A percentile compares a stretch with the other conserved stretches of the same genome.
Evolutionary conservation across 2,329 filamentous ascomycete species (phyloP).

Genomic region (Ophiocordyceps australis): DNA sequence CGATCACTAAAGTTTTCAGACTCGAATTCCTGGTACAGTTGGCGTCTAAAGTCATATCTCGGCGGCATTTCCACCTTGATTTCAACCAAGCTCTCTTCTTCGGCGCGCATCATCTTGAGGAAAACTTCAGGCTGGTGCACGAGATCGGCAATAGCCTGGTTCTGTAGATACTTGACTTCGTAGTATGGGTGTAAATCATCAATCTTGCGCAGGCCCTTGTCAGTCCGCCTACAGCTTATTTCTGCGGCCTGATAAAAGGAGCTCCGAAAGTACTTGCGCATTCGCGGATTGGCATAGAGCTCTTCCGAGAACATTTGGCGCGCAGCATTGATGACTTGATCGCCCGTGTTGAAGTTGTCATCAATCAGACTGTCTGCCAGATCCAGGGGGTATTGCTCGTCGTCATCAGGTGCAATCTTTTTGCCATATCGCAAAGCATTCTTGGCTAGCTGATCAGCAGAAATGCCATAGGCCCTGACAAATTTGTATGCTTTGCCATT

Average conservation of each 20-base stretch:
- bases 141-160: conserved; percentile 70
- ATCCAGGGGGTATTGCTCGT: conserved; percentile 61
- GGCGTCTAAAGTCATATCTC: conserved; percentile 55
- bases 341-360: conserved; percentile 55
- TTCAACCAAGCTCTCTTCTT: conserved; percentile 82
- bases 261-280: conserved; percentile 72
- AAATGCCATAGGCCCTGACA: conserved; percentile 79
- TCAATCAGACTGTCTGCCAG: conserved; percentile 66
- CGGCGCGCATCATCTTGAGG: conserved; percentile 92
- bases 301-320: conserved; percentile 86
- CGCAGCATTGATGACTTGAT: conserved; percentile 59
- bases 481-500: conserved; percentile 64
- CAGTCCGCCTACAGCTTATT: conserved; percentile 77
- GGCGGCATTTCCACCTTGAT: conserved; percentile 65
- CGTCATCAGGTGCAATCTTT: conserved; percentile 72
- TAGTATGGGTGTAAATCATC: conserved; percentile 94
- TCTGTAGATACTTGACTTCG: conserved; percentile 90
- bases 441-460: conserved; percentile 71
- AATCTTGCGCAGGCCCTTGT: conserved; percentile 85
- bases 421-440: conserved; percentile 67
- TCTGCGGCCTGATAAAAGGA: conserved; percentile 71
- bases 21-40: conserved; percentile 67
- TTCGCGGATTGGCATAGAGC: conserved; percentile 67
- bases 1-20: conserved; percentile 93
- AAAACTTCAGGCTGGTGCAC: conserved; percentile 76